phyloP scores from a whole-genome alignment of 129 eudicot genomes.

The sunflower (Helianthus annuus) region DNA sequence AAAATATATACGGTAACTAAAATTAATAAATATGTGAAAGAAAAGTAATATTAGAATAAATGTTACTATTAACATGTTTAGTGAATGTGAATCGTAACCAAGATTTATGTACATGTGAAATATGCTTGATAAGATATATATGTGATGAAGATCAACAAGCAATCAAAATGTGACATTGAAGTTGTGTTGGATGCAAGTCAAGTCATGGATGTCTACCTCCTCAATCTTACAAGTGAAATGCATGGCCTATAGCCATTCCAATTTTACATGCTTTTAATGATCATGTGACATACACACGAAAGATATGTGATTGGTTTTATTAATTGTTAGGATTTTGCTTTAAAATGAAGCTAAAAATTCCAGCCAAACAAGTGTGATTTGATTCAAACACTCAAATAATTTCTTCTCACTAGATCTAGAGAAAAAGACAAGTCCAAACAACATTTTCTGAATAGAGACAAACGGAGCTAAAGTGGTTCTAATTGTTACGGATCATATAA shows the following conservation, averaged over 20 bases:
- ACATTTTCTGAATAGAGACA: neutral
- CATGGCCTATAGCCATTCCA: no score
- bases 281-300: neutral
- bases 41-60: no score
- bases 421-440: neutral
- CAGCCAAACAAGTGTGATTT: neutral
- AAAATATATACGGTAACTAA: no score
- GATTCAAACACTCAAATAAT: neutral
- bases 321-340: neutral
- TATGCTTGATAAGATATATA: no score
- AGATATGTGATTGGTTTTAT: neutral
- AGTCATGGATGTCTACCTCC: neutral
- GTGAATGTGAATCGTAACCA: no score
- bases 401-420: neutral
- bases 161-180: neutral
- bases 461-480: neutral
- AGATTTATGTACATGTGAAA: no score
- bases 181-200: neutral
- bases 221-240: no score
- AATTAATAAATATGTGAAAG: no score
- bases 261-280: neutral
- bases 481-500: neutral
- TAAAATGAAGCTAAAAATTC: neutral
- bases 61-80: no score
- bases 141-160: neutral